Conservation (phyloP, 192 early-diverging fungal genomes). For the Coemansia reversa region DNA sequence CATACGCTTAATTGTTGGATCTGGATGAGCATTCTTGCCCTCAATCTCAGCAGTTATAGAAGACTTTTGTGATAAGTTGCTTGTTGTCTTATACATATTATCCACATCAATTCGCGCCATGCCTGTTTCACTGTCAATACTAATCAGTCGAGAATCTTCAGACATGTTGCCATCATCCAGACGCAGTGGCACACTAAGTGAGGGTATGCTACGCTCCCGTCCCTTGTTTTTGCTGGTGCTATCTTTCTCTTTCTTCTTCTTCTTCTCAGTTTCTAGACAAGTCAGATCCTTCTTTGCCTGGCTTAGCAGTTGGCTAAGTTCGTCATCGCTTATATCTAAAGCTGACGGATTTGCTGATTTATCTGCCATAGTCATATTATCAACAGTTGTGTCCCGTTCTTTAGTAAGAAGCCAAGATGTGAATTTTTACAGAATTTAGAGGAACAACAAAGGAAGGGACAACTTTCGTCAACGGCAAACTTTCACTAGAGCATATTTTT, state of each 20-base stretch:
- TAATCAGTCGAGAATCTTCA: conserved; percentile 5
- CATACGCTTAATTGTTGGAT: conserved; percentile 41
- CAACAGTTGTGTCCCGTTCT: not conserved
- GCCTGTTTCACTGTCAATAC: conserved; percentile 25
- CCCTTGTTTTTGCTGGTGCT: not conserved
- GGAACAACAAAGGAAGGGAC: not conserved
- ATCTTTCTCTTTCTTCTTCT: conserved; percentile 11
- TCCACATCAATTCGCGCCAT: conserved; percentile 22
- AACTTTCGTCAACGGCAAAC: not conserved
- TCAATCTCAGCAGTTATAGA: conserved; percentile 11
- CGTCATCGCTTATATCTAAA: conserved; percentile 26
- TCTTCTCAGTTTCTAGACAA: conserved; percentile 6
- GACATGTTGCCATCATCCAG: conserved; percentile 11
- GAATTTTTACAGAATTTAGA: not conserved
- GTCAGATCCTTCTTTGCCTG: conserved; percentile 36
- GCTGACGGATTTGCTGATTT: not conserved
- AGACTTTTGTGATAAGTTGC: not conserved
- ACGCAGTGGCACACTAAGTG: conserved; percentile 30
- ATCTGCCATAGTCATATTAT: not conserved
- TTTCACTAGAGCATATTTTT: not conserved
- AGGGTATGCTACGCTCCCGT: not conserved
- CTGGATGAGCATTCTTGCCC: conserved; percentile 8
- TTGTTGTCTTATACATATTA: not conserved
- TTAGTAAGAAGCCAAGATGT: not conserved
- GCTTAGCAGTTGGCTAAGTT: conserved; percentile 36